Conservation (phyloP, 2,329 filamentous ascomycete genomes). For the Saccharata proteae region DNA sequence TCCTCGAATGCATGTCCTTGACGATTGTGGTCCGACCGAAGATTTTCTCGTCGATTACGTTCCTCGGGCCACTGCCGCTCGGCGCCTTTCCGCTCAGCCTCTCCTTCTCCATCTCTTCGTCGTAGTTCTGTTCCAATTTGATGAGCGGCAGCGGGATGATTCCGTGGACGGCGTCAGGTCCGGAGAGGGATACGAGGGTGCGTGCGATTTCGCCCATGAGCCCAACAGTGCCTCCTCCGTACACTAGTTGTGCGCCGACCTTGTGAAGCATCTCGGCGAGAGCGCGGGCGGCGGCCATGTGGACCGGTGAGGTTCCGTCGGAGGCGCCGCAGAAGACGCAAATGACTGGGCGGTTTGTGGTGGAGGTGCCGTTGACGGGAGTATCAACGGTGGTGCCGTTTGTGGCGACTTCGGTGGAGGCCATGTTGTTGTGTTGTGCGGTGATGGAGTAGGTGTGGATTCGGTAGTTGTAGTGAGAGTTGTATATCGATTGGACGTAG, state of each 20-base stretch:
- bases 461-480: no score
- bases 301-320: conserved; percentile 57
- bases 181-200: conserved; percentile 71
- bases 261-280: conserved; percentile 64
- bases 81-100: conserved; percentile 10
- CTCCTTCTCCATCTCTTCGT: conserved; percentile 12
- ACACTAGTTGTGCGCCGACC: conserved; percentile 73
- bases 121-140: conserved; percentile 57
- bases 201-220: conserved; percentile 91
- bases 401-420: neutral
- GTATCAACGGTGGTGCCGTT: conserved; percentile 1
- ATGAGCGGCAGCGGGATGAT: conserved; percentile 85
- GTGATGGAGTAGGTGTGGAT: conserved; percentile 3
- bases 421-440: neutral
- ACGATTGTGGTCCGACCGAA: conserved; percentile 85
- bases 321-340: conserved; percentile 92
- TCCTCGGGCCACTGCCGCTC: conserved; percentile 27
- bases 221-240: conserved; percentile 87
- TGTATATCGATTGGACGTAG: no score
- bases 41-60: conserved; percentile 43
- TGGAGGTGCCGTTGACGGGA: conserved; percentile 10
- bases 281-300: conserved; percentile 65
- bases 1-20: conserved; percentile 90
- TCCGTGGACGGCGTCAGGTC: conserved; percentile 74
- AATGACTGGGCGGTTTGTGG: conserved; percentile 48